phyloP scores from a whole-genome alignment of 148 eudicot genomes.

The Salicornia ramosissima region DNA sequence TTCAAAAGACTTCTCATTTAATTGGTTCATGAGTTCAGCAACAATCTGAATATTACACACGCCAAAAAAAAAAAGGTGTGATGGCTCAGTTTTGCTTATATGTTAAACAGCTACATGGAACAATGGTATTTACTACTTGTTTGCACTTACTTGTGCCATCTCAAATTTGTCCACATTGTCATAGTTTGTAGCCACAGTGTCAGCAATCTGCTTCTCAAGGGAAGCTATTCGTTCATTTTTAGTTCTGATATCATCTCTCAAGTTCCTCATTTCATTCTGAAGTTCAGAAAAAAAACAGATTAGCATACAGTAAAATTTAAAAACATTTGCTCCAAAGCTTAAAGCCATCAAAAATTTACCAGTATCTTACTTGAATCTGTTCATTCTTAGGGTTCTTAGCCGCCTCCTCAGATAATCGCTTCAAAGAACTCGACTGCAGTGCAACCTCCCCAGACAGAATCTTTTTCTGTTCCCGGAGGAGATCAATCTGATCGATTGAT shows the following conservation, averaged over 20 bases:
- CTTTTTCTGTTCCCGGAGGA: slow-evolving; percentile 90
- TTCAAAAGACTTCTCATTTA: slow-evolving; percentile 93
- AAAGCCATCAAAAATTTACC: slow-evolving; percentile 10
- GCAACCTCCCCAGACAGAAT: slow-evolving; percentile 93
- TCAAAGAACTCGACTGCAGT: slow-evolving; percentile 76
- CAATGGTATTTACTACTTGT: not conserved
- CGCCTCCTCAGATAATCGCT: slow-evolving; percentile 81
- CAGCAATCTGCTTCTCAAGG: slow-evolving; percentile 70
- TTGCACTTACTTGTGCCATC: slow-evolving; percentile 59
- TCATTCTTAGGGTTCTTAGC: slow-evolving; percentile 56
- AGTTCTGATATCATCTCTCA: slow-evolving; percentile 59
- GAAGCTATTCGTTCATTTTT: slow-evolving; percentile 76
- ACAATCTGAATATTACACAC: slow-evolving; percentile 49
- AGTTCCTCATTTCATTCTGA: slow-evolving; percentile 66
- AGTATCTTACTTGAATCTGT: slow-evolving; percentile 51
- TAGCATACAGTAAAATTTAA: not conserved
- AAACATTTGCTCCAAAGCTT: not conserved
- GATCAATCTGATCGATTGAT: slow-evolving; percentile 84
- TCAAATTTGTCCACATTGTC: slow-evolving; percentile 51
- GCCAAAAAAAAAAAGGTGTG: not conserved
- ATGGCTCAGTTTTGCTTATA: slow-evolving; percentile 6
- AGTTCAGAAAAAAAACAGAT: slow-evolving; percentile 23
- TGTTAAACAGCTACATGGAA: slow-evolving; percentile 1
- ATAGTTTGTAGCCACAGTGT: slow-evolving; percentile 36
- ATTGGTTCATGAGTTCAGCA: slow-evolving; percentile 66